A percentile compares a stretch with the other conserved stretches of the same genome.
phyloP scores from a whole-genome alignment of 176 grass and related monocot genomes.

The barley (Hordeum vulgare) region DNA sequence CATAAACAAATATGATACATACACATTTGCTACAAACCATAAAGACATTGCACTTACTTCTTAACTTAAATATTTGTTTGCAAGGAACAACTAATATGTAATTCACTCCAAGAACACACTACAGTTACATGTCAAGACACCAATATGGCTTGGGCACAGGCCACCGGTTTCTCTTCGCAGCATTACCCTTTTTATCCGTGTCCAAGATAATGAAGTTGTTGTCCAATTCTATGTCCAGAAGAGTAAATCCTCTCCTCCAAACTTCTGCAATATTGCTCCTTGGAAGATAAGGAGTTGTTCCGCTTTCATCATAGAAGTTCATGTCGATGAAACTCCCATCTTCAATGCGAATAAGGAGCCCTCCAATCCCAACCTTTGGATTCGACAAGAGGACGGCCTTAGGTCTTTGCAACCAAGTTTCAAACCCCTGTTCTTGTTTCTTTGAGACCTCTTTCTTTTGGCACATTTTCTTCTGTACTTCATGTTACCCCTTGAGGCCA shows the following conservation, averaged over 20 bases:
- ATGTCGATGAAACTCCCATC: not conserved
- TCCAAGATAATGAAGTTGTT: not conserved
- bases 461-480: not conserved
- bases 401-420: slow-evolving; percentile 3
- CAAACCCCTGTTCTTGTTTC: not conserved
- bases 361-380: not conserved
- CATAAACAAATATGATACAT: not conserved
- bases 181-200: not conserved
- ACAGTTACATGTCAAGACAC: not conserved
- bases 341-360: not conserved
- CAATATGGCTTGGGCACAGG: not conserved
- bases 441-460: not conserved
- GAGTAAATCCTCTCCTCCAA: not conserved
- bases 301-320: not conserved
- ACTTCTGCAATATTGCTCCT: not conserved
- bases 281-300: not conserved
- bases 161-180: not conserved
- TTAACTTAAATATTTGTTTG: not conserved
- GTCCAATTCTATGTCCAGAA: not conserved
- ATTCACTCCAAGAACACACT: not conserved
- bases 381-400: not conserved
- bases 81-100: not conserved
- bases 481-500: slow-evolving; percentile 2
- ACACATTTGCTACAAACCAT: not conserved
- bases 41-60: not conserved